These are phyloP conservation scores for Metarhizium humberi DNA, from an alignment of 2,329 filamentous ascomycete species.

Conservation along the genomic window DNA sequence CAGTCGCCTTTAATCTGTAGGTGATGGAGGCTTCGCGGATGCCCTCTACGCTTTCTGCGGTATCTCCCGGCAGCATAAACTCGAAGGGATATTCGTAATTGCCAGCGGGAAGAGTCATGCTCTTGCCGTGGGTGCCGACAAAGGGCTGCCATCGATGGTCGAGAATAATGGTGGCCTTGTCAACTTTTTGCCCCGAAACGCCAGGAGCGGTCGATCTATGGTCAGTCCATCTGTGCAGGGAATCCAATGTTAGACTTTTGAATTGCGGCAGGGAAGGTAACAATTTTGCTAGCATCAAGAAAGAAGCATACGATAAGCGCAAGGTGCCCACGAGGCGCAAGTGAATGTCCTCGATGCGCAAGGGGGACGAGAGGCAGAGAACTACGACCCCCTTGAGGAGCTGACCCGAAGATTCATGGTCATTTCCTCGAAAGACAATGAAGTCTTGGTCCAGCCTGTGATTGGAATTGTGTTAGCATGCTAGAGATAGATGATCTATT, in stretches of 20 bases:
- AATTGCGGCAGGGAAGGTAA: slow-evolving; percentile 1
- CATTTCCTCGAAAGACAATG: slow-evolving; percentile 66
- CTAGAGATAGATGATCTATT: neutral
- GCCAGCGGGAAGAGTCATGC: slow-evolving; percentile 53
- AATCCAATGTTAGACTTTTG: slow-evolving; percentile 7
- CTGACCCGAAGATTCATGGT: slow-evolving; percentile 68
- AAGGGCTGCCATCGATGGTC: slow-evolving; percentile 63
- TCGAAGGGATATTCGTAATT: slow-evolving; percentile 84
- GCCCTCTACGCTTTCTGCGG: slow-evolving; percentile 84
- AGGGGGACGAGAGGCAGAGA: slow-evolving; percentile 58
- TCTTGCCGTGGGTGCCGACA: slow-evolving; percentile 44
- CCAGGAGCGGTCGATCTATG: slow-evolving; percentile 45
- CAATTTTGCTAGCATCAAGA: neutral
- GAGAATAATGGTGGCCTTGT: slow-evolving; percentile 51
- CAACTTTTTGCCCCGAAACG: slow-evolving; percentile 49
- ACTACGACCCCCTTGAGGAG: slow-evolving; percentile 65
- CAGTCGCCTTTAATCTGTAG: slow-evolving; percentile 84
- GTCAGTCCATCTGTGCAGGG: slow-evolving; percentile 37
- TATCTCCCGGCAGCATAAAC: slow-evolving; percentile 59
- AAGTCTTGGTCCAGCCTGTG: slow-evolving; percentile 67
- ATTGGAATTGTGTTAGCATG: neutral
- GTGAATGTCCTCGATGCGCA: slow-evolving; percentile 65
- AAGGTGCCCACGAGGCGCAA: slow-evolving; percentile 62
- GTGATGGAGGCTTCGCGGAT: slow-evolving; percentile 77
- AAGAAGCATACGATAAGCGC: slow-evolving; percentile 46